Base-by-base conservation (phyloP, 805 yeast genomes). In the Candida endomychidarum region DNA sequence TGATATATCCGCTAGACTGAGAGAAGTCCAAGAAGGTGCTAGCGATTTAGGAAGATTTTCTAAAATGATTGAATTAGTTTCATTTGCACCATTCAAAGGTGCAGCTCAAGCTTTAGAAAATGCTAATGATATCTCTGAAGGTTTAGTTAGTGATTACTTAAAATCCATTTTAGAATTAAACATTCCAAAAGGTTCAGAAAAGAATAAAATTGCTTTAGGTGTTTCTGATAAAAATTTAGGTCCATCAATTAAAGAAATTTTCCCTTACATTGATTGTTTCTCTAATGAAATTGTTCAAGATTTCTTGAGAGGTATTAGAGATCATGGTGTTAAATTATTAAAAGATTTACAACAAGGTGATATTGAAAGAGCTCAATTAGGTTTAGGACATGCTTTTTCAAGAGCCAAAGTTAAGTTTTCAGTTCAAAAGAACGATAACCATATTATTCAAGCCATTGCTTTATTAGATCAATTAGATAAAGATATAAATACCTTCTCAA, bases 51-150 rank as follows among this genome's bases (percentile, higher is more conserved):
- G 82, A 48, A 77, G 81, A 61, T 90, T 93, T 63, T 86, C 96
- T 56, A 93, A 93, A 72, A 74, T 91, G 74, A 82, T 93, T 53
- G 96, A 90, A 67, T 78, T 93, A 42, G 95, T 87, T 19, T 86
- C 96, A 11, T 93, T 93, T 70, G 96, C 96, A 45, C 99, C 99
- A 37, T 93, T 93, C 78, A 90, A 93, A 70, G 97, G 97, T 58
- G 99, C 99, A 46, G 98, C 99, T 38, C 98, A 93, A 69, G 99
- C 99, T 46, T 79, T 93, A 58, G 98, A 91, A 69, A 93, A 93
- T 62, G 97, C 98, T 53, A 93, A 93, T 62, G 98, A 93, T 62
- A 85, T 93, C 54, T 86, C 96, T 51, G 99, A 93, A 72, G 99
- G 99, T 59, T 77, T 90, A 54, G 96, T 91, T 42, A 84, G 90